Evolutionary conservation across 148 eudicot species (phyloP).

Genomic region (Silene latifolia): DNA sequence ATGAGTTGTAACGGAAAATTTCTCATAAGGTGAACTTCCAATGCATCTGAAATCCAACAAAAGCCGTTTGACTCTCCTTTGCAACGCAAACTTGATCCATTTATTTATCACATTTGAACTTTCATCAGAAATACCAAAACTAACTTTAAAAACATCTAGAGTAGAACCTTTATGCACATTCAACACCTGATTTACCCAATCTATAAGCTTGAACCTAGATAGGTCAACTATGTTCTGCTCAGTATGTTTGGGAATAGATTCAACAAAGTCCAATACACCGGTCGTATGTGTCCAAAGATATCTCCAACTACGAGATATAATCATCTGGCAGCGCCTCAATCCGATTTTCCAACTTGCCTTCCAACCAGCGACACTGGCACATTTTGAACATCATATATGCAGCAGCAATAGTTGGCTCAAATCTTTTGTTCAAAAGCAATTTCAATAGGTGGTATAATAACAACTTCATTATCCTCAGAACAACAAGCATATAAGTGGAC

Average conservation of each 20-base stretch:
- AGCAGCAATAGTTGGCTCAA: too few relatives aligned
- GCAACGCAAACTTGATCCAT: conserved; percentile 12
- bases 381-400: background rate
- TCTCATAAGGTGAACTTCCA: background rate
- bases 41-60: conserved; percentile 6
- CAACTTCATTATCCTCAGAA: too few relatives aligned
- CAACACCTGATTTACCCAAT: conserved; percentile 15
- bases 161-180: background rate
- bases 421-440: too few relatives aligned
- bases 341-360: background rate
- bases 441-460: too few relatives aligned
- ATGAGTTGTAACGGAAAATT: background rate
- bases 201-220: background rate
- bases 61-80: conserved; percentile 11
- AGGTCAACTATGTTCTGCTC: background rate
- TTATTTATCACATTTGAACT: conserved; percentile 8
- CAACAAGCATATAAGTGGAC: too few relatives aligned
- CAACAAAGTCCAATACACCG: conserved; percentile 9
- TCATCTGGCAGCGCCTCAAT: conserved; percentile 7
- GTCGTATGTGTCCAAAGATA: conserved; percentile 7
- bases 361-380: background rate
- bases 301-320: conserved; percentile 14
- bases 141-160: conserved; percentile 11
- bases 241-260: background rate
- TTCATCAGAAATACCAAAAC: background rate